Conservation (phyloP, 768 basidiomycete genomes). For the Hypsizygus marmoreus region DNA sequence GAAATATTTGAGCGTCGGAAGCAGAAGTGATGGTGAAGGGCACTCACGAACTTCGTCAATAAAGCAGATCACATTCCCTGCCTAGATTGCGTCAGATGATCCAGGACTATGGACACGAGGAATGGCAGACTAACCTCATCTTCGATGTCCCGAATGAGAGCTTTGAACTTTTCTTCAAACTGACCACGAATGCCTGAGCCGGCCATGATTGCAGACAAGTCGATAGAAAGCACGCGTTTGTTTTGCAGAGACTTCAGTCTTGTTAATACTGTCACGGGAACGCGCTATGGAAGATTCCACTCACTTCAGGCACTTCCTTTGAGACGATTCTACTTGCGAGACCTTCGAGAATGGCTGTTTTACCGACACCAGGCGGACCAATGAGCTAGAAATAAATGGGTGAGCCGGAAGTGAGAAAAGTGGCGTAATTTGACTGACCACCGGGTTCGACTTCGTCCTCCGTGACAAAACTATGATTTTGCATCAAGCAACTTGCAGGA, state of each 20-base stretch:
- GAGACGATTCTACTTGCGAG: conserved; percentile 85
- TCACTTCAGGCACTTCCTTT: conserved; percentile 88
- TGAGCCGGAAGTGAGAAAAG: neutral
- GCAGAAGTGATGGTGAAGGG: neutral
- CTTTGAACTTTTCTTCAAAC: conserved; percentile 94
- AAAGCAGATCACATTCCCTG: conserved; percentile 85
- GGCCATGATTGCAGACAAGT: conserved; percentile 81
- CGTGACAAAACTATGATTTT: conserved; percentile 67
- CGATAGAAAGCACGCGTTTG: conserved; percentile 87
- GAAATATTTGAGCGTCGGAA: neutral
- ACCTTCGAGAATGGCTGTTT: conserved; percentile 91
- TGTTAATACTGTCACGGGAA: neutral
- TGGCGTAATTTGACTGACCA: conserved; percentile 46
- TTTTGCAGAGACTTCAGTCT: conserved; percentile 69
- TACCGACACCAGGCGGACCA: conserved; percentile 88
- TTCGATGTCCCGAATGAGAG: conserved; percentile 86
- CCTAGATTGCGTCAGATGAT: conserved; percentile 30
- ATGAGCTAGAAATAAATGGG: conserved; percentile 53
- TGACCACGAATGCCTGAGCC: conserved; percentile 91
- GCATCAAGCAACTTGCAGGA: neutral
- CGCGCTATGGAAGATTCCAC: conserved; percentile 11
- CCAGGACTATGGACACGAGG: conserved; percentile 12
- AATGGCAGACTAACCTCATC: conserved; percentile 57
- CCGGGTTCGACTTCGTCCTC: conserved; percentile 90
- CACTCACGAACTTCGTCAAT: conserved; percentile 91